phyloP scores from a whole-genome alignment of 139 green algal species.

The Axilococcus clingmanii region DNA sequence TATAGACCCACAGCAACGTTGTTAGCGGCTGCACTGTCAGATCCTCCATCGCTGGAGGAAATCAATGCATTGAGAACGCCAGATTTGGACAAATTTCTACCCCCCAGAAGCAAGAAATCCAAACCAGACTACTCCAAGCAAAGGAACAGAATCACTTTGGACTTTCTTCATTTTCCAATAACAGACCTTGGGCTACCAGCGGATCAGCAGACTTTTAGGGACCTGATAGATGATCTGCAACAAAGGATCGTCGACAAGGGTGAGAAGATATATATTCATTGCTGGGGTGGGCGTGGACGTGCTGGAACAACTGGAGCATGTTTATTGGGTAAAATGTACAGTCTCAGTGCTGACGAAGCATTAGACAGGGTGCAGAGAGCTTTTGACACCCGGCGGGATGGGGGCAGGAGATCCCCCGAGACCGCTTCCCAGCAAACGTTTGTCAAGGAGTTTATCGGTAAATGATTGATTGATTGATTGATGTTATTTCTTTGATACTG shows the following conservation, averaged over 20 bases:
- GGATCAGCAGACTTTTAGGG: constrained; percentile 7
- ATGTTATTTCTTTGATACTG: no score
- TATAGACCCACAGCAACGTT: constrained; percentile 58
- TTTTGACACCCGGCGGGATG: constrained; percentile 56
- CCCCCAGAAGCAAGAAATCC: constrained; percentile 22
- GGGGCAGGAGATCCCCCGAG: constrained; percentile 39
- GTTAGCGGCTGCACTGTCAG: constrained; percentile 24
- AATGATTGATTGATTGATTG: neutral
- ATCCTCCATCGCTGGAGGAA: constrained; percentile 37
- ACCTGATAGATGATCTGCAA: constrained; percentile 23
- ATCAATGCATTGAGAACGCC: constrained; percentile 55
- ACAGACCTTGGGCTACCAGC: constrained; percentile 51
- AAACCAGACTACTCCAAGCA: constrained; percentile 6
- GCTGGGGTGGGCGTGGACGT: constrained; percentile 75
- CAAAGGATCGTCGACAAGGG: constrained; percentile 31
- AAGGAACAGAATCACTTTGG: constrained; percentile 17
- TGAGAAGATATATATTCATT: constrained; percentile 74
- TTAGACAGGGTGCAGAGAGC: constrained; percentile 56
- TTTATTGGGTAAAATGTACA: constrained; percentile 51
- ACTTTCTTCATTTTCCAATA: constrained; percentile 59
- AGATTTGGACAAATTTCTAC: constrained; percentile 48
- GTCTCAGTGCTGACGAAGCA: constrained; percentile 54
- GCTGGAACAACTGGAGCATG: constrained; percentile 64
- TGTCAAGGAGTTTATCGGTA: constrained; percentile 31
- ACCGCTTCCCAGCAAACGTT: constrained; percentile 56